Base-by-base conservation (phyloP, 2,329 filamentous ascomycete species). In the Leptoxyphium fumago region DNA sequence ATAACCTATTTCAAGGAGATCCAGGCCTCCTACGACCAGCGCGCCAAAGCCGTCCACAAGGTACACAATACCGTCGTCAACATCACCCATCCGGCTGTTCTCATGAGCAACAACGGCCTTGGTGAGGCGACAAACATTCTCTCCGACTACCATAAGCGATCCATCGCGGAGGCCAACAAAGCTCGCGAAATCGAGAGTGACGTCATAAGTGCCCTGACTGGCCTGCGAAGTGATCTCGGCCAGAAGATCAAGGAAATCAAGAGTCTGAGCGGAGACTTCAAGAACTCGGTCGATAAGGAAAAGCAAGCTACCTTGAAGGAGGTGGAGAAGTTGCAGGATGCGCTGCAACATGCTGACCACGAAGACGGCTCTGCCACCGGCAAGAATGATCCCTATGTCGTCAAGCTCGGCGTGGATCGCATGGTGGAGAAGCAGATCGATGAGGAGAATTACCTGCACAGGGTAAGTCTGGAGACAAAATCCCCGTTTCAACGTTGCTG, bases 191-290 rank as follows among this genome's bases (percentile, higher is more conserved):
- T 95, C 45, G 86, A 96, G 60, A 80, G 80, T 48, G 89, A 96
- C 58, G 87, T 98, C 40, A 86, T 96, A 50, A 71, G 84, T 42
- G 87, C 89, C 43, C 70, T 98, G 45, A 86, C 81, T 2, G 87
- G 87, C 1, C 69, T 98, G 43, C 73, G 91, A 46, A 88, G 80
- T 56, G 91, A 98, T 62, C 70, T 98, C 14, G 82, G 83, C 48
- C 86, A 93, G 61, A 98, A 98, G 69, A 94, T 94, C 63, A 98
- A 96, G 64, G 91, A 98, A 65, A 98, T 98, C 68, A 94, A 94
- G 67, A 82, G 79, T 52, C 70, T 98, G 13, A 84, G 86, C 5
- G 84, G 87, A 13, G 91, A 98, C 62, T 98, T 98, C 67, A 94
- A 94, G 66, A 98, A 94, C 60, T 84, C 82, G 0, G 87, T 98